phyloP scores from a whole-genome alignment of 2,329 filamentous ascomycete genomes.

The Penicillium hesseltinei region DNA sequence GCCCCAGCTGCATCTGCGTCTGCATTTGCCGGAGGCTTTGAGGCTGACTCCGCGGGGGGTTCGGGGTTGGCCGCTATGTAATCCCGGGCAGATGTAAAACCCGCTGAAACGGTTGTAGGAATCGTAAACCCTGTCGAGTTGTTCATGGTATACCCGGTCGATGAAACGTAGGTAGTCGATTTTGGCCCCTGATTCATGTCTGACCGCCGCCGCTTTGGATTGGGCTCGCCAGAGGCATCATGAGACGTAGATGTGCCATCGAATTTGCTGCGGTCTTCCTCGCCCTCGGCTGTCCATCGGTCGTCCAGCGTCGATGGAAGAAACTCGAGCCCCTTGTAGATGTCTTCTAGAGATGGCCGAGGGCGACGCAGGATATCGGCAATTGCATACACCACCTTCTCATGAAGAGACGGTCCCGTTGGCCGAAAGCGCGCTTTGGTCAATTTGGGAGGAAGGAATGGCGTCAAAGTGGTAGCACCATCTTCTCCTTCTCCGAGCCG shows the following conservation, averaged over 20 bases:
- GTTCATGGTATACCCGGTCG: constrained; percentile 63
- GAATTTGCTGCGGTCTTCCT: constrained; percentile 44
- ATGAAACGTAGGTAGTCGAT: constrained; percentile 34
- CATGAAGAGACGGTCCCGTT: constrained; percentile 68
- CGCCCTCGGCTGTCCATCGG: constrained; percentile 64
- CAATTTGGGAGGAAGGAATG: constrained; percentile 62
- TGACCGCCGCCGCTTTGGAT: constrained; percentile 30
- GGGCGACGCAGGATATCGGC: constrained; percentile 68
- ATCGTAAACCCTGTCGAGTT: constrained; percentile 40
- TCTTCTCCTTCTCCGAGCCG: constrained; percentile 48
- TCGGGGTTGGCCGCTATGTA: constrained; percentile 46
- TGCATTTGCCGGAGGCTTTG: constrained; percentile 21
- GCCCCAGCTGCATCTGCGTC: constrained; percentile 12
- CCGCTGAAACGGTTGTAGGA: constrained; percentile 47
- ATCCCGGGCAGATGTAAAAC: constrained; percentile 62
- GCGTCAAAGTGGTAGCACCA: constrained; percentile 65
- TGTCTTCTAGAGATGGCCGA: constrained; percentile 55
- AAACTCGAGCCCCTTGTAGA: constrained; percentile 49
- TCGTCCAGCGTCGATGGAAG: constrained; percentile 61
- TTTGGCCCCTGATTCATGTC: constrained; percentile 23
- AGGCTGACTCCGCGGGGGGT: constrained; percentile 11
- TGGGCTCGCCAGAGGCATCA: constrained; percentile 21
- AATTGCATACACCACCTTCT: constrained; percentile 61
- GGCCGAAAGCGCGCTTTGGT: constrained; percentile 56
- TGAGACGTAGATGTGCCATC: constrained; percentile 27